Evolutionary conservation across 192 early-diverging fungal genomes (phyloP), one percentile per base, ranked within the genome.

Genomic region (Mortierella claussenii): DNA sequence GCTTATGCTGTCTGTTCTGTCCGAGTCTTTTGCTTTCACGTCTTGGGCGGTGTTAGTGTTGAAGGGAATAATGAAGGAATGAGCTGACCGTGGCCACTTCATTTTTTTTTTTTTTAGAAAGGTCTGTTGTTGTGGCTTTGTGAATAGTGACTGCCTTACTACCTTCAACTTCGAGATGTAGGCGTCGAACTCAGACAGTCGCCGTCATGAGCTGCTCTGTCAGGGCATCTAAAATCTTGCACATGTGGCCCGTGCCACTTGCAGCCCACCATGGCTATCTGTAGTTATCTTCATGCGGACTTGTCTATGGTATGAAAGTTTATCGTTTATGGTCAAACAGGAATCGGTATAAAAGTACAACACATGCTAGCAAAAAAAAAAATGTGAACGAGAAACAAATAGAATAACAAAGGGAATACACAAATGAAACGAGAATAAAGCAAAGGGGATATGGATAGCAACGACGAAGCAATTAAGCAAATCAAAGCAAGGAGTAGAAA

Each of bases 81-180:
- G 1, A 20, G 17, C 20, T 47, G 5, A 18, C 20, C 20, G 20
- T 13, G 43, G 43, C 2, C 4, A 20, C 4, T 3, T 9, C 20
- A 20, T n/a, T 4, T 45, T 13, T n/a, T n/a, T 45, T 13, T 4
- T 49, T 49, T 49, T 49, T 49, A 26, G 30, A 10, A n/a, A 51
- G 49, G 7, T 36, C 17, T 62, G 60, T 51, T 62, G 60, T 62
- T 61, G 60, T 62, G 60, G 60, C 60, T 62, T 62, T 10, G 9
- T 2, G 1, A 5, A n/a, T n/a, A 11, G 23, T 28, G 60, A 50
- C 60, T 47, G 58, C 21, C n/a, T 62, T 51, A 21, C 44, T 21
- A 55, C 53, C 53, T n/a, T n/a, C n/a, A n/a, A n/a, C n/a, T n/a
- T n/a, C n/a, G n/a, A n/a, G n/a, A n/a, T n/a, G n/a, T n/a, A n/a